These are phyloP conservation scores for Abortiporus biennis DNA, from an alignment of 1,284 basidiomycete species.

Conservation along the genomic window DNA sequence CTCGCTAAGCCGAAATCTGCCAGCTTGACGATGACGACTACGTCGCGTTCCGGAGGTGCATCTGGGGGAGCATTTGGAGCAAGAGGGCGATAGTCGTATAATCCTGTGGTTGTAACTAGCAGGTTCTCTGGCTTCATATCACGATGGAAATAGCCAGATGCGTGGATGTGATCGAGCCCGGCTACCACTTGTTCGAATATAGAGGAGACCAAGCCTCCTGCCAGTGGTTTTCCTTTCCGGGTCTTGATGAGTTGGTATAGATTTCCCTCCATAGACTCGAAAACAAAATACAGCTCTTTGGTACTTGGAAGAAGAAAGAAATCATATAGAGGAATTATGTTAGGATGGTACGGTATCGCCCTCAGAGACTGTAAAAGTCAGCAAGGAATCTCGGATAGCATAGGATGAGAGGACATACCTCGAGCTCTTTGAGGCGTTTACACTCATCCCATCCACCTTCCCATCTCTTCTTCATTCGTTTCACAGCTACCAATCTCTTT, in stretches of 20 bases:
- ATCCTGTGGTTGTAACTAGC: slow-evolving; percentile 98
- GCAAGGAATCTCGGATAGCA: slow-evolving; percentile 8
- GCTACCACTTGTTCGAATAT: slow-evolving; percentile 91
- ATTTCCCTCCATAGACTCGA: slow-evolving; percentile 99
- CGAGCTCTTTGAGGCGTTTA: slow-evolving; percentile 91
- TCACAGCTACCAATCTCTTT: slow-evolving; percentile 94
- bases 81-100: slow-evolving; percentile 88
- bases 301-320: slow-evolving; percentile 92
- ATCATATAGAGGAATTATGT: slow-evolving; percentile 98
- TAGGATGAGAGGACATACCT: slow-evolving; percentile 55
- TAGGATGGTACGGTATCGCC: slow-evolving; percentile 90
- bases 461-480: slow-evolving; percentile 98
- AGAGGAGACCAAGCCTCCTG: slow-evolving; percentile 91
- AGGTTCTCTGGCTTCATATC: slow-evolving; percentile 99
- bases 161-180: slow-evolving; percentile 92
- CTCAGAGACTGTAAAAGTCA: slow-evolving; percentile 72
- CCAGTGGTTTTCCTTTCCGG: slow-evolving; percentile 89
- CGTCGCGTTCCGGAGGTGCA: slow-evolving; percentile 80
- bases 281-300: slow-evolving; percentile 98
- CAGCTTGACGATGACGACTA: slow-evolving; percentile 95
- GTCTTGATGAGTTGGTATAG: slow-evolving; percentile 99
- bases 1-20: slow-evolving; percentile 98
- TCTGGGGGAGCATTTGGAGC: slow-evolving; percentile 53
- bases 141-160: slow-evolving; percentile 93
- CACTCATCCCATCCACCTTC: slow-evolving; percentile 98